Evolutionary conservation across 306 rosid species (phyloP).

Genomic region (Lathyrus aphaca): DNA sequence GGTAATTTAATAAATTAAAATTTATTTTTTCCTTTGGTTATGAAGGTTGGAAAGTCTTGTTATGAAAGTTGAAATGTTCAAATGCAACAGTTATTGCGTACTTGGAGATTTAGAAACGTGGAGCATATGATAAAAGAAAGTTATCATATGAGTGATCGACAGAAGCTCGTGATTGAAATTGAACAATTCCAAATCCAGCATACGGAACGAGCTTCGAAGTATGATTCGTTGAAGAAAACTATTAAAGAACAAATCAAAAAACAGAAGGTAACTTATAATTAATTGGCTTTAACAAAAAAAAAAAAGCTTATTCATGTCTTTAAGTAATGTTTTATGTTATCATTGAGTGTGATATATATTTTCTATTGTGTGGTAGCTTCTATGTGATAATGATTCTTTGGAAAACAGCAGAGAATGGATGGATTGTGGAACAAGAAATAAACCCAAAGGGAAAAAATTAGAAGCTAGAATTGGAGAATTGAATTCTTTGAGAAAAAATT

Average conservation of each 20-base stretch:
- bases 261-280: constrained; percentile 17
- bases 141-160: too few species aligned
- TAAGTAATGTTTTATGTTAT: not conserved
- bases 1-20: constrained; percentile 19
- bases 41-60: too few species aligned
- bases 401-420: constrained; percentile 12
- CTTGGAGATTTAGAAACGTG: too few species aligned
- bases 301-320: not conserved
- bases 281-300: not conserved
- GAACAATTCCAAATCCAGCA: constrained; percentile 30
- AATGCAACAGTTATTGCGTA: constrained; percentile 11
- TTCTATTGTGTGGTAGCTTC: too few species aligned
- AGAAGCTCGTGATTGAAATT: constrained; percentile 31
- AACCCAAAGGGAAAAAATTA: not conserved
- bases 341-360: not conserved
- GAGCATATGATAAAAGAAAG: not conserved
- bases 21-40: not conserved
- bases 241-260: constrained; percentile 30
- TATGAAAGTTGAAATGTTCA: constrained; percentile 7
- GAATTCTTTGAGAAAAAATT: not conserved
- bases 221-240: constrained; percentile 7
- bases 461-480: not conserved
- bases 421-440: not conserved
- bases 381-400: not conserved
- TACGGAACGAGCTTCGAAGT: constrained; percentile 2